Evolutionary conservation across 2,329 filamentous ascomycete species (phyloP).

Genomic region (Epichloe amarillans): DNA sequence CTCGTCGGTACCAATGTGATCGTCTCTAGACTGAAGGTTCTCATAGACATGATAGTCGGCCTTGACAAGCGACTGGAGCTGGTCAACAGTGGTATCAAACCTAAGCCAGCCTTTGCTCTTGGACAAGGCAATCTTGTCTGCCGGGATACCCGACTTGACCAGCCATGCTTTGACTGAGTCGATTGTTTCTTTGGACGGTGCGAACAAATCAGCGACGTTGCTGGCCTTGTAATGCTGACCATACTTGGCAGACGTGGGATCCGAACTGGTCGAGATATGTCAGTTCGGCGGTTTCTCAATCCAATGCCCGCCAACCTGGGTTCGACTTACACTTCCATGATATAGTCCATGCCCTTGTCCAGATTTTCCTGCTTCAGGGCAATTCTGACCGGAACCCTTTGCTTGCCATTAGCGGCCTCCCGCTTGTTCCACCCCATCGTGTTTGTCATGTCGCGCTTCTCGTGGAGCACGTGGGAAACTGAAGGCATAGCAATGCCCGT

Average conservation of each 20-base stretch:
- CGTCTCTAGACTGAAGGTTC: conserved; percentile 19
- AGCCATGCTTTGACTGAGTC: conserved; percentile 40
- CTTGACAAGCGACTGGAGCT: conserved; percentile 39
- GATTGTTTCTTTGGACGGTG: conserved; percentile 29
- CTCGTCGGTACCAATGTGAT: conserved; percentile 27
- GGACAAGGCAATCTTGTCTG: conserved; percentile 33
- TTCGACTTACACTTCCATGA: conserved; percentile 23
- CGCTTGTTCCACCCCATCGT: conserved; percentile 14
- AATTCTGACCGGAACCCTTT: conserved; percentile 25
- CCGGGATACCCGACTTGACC: conserved; percentile 34
- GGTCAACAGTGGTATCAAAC: conserved; percentile 39
- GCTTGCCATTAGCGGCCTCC: conserved; percentile 7
- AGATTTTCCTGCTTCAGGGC: conserved; percentile 32
- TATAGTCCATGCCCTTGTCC: conserved; percentile 29
- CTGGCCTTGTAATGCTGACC: conserved; percentile 33
- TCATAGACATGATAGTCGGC: conserved; percentile 39
- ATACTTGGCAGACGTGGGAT: conserved; percentile 31
- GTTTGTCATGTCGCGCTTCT: conserved; percentile 12
- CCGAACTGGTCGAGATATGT: conserved; percentile 12
- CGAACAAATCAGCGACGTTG: conserved; percentile 30
- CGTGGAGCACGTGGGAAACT: conserved; percentile 18
- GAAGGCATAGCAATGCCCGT: conserved; percentile 8
- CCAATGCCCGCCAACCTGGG: not conserved
- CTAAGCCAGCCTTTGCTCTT: conserved; percentile 38
- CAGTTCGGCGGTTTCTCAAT: not conserved